phyloP scores from a whole-genome alignment of 2,329 filamentous ascomycete genomes.

The Colletotrichum abscissum region DNA sequence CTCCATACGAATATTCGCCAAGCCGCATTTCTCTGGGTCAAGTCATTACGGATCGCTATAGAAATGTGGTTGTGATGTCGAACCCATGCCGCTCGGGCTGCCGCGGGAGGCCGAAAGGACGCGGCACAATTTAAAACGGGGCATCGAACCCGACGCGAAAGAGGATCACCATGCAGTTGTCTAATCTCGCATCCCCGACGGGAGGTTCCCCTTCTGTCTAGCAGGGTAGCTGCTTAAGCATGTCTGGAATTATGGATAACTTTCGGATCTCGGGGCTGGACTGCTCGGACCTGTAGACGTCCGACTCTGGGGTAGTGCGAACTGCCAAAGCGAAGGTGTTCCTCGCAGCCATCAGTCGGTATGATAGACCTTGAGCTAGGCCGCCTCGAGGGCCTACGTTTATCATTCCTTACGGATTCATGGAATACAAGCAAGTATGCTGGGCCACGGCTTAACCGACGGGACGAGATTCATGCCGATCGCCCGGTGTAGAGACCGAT shows the following conservation, averaged over 20 bases:
- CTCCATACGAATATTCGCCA: not conserved
- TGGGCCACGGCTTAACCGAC: too few relatives aligned
- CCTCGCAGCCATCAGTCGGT: too few relatives aligned
- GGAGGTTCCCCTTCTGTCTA: accelerated
- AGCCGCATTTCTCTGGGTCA: too few relatives aligned
- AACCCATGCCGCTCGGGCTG: not conserved
- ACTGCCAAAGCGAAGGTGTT: too few relatives aligned
- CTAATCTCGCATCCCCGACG: not conserved
- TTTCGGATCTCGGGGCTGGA: not conserved
- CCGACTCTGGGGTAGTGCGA: too few relatives aligned
- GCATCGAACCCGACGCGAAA: not conserved
- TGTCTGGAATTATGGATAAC: not conserved
- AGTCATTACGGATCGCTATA: not conserved
- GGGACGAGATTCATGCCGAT: not conserved
- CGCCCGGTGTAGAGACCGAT: too few relatives aligned
- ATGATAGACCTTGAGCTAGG: too few relatives aligned
- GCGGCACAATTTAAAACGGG: not conserved
- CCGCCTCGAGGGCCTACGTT: too few relatives aligned
- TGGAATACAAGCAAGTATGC: too few relatives aligned
- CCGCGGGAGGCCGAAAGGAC: slow-evolving; percentile 22
- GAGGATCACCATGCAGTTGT: too few relatives aligned
- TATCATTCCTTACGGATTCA: too few relatives aligned
- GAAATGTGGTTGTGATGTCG: not conserved
- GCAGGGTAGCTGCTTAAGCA: not conserved
- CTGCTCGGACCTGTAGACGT: too few relatives aligned